A percentile compares a stretch with the other conserved stretches of the same genome.
These are phyloP conservation scores for Trichopus zeylanicus DNA, from an alignment of 116 monocot genomes.

Conservation along the genomic window DNA sequence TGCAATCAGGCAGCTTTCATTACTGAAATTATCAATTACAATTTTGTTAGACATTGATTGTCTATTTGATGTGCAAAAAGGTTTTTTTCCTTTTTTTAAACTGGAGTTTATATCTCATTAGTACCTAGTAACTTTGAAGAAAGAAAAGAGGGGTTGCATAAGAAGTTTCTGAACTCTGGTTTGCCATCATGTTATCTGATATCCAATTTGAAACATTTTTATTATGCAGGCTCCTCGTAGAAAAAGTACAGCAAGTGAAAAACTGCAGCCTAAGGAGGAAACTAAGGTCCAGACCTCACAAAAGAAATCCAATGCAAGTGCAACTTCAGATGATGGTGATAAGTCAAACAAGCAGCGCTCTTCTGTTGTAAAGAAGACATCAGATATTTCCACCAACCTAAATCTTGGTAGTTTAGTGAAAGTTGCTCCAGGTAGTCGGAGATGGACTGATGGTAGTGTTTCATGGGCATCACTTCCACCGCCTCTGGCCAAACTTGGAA, in stretches of 20 bases:
- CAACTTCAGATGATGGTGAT: conserved; percentile 27
- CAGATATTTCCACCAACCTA: conserved; percentile 23
- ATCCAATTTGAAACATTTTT: neutral
- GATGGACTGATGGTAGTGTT: conserved; percentile 65
- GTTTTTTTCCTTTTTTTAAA: too few species aligned
- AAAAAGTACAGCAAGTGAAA: conserved; percentile 34
- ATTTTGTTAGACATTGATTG: too few species aligned
- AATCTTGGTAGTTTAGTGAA: conserved; percentile 46
- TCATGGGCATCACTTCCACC: conserved; percentile 71
- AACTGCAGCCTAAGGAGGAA: conserved; percentile 38
- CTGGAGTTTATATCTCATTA: too few species aligned
- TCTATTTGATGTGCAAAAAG: too few species aligned
- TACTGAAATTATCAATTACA: too few species aligned
- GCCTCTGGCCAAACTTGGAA: conserved; percentile 69
- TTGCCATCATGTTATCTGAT: neutral
- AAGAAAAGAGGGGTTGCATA: too few species aligned
- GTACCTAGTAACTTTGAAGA: too few species aligned
- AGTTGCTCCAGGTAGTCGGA: conserved; percentile 39
- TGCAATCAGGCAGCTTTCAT: too few species aligned
- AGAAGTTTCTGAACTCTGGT: too few species aligned
- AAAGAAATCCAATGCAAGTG: conserved; percentile 33
- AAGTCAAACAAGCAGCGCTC: conserved; percentile 31
- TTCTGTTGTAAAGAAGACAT: conserved; percentile 41
- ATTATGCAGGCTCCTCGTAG: conserved; percentile 37
- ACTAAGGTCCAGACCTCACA: conserved; percentile 27